Evolutionary conservation across 768 basidiomycete species (phyloP).

Genomic region (Paxillus involutus): DNA sequence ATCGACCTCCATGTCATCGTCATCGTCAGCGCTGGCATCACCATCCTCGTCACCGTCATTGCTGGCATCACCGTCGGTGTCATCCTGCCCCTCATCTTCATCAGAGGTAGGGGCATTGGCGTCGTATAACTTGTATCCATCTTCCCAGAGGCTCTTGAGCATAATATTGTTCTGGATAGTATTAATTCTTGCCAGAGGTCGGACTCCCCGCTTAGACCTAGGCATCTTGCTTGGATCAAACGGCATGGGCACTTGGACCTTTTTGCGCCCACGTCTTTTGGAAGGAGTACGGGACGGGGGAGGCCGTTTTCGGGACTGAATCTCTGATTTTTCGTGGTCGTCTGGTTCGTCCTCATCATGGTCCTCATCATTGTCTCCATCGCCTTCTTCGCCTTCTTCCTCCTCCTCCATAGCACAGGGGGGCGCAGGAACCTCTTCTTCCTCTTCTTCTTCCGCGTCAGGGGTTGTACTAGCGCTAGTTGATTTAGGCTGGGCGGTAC

Average conservation of each 20-base stretch:
- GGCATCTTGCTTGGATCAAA: slow-evolving; percentile 17
- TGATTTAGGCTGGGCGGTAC: slow-evolving; percentile 1
- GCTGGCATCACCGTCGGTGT: neutral
- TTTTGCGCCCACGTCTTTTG: slow-evolving; percentile 5
- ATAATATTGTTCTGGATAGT: neutral
- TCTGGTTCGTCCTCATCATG: slow-evolving; percentile 6
- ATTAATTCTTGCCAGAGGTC: neutral
- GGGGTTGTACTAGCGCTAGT: slow-evolving; percentile 16
- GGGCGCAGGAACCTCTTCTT: slow-evolving; percentile 43
- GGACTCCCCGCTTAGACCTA: slow-evolving; percentile 17
- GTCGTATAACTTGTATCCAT: slow-evolving; percentile 18
- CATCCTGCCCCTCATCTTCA: slow-evolving; percentile 14
- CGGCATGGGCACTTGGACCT: slow-evolving; percentile 12
- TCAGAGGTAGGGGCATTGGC: slow-evolving; percentile 19
- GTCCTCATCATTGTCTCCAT: slow-evolving; percentile 16
- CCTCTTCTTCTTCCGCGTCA: slow-evolving; percentile 38
- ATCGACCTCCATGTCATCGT: slow-evolving; percentile 30
- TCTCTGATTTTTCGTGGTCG: too few relatives aligned
- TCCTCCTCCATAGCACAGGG: slow-evolving; percentile 64
- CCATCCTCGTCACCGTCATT: slow-evolving; percentile 11
- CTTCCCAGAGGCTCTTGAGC: slow-evolving; percentile 15
- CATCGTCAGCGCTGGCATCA: slow-evolving; percentile 12
- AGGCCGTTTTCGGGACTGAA: neutral
- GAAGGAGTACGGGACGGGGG: neutral
- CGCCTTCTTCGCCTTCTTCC: slow-evolving; percentile 49